Evolutionary conservation across 495 filamentous ascomycete species (phyloP), one percentile per base, ranked within the genome.

Genomic region (Trichoderma reesei): DNA sequence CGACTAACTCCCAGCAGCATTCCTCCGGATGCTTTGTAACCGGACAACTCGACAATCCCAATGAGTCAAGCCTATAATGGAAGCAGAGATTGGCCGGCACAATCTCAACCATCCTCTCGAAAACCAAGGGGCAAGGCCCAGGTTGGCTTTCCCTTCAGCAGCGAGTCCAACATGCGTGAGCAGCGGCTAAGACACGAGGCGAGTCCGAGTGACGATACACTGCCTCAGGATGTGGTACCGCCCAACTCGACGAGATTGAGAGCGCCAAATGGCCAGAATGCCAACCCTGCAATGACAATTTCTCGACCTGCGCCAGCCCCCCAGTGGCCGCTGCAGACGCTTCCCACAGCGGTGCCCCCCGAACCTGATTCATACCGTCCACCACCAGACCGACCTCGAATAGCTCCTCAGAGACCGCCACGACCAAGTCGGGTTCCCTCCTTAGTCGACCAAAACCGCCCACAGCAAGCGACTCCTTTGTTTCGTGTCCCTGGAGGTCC

Each of bases 401-500:
- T 86, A 48, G 20, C 51, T n/a, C 88, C 88, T 11, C 83, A 84
- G 72, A 80, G 88, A 66, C 89, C 89, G 31, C 85, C 84, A 41
- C 82, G 86, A 46, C 88, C 88, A 66, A 85, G 77, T 68, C 75
- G 75, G 72, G 83, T 82, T 48, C 84, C 76, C 61, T 83, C 75
- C 48, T 83, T 81, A 54, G 72, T 78, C 59, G 81, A 80, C 73
- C 71, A 70, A 56, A 82, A 74, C 65, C 79, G 73, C 61, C 69
- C 78, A 65, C 80, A 80, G 68, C 80, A 79, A 42, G 80, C 69
- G 61, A 82, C 74, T 36, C 82, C 71, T 65, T 74, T 68, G 68
- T 86, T 80, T 72, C 85, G 73, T 69, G 67, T 67, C 59, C 20
- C 71, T 33, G 69, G 69, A 48, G 69, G 72, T n/a, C 73, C 74